phyloP scores from a whole-genome alignment of 306 rosid species.

The Ceratonia siliqua region DNA sequence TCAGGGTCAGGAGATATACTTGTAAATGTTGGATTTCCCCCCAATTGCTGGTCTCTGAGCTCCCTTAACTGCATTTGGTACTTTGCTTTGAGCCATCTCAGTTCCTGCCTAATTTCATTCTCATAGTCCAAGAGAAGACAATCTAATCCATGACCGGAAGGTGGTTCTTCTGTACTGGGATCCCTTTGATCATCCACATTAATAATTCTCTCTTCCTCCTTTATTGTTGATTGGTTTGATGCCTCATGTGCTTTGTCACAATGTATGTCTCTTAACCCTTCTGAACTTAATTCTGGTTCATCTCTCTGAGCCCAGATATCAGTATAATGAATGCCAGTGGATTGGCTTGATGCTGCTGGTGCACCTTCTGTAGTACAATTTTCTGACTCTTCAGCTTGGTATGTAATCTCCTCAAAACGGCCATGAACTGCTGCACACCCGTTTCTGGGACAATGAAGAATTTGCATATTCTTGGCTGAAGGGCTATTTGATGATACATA shows the following conservation, averaged over 20 bases:
- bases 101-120: constrained; percentile 91
- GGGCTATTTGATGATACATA: constrained; percentile 56
- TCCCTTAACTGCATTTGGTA: constrained; percentile 91
- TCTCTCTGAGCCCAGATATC: constrained; percentile 90
- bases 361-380: constrained; percentile 46
- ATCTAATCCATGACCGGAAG: constrained; percentile 30
- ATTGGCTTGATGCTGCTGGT: constrained; percentile 48
- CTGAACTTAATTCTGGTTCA: constrained; percentile 46
- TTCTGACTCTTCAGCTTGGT: constrained; percentile 77
- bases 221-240: constrained; percentile 39
- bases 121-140: constrained; percentile 51
- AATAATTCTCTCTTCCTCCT: constrained; percentile 51
- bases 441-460: constrained; percentile 72
- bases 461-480: constrained; percentile 62
- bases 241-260: constrained; percentile 43
- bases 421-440: constrained; percentile 82
- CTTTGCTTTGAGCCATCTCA: constrained; percentile 97
- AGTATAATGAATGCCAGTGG: constrained; percentile 52
- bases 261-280: constrained; percentile 49
- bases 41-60: constrained; percentile 73
- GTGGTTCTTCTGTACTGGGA: constrained; percentile 39
- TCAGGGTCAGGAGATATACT: constrained; percentile 43
- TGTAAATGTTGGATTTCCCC: constrained; percentile 42
- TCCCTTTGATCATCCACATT: constrained; percentile 41
- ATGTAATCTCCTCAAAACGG: constrained; percentile 91